Evolutionary conservation across 345 rosid species (phyloP).

Genomic region (Eucalyptus erythrocorys): DNA sequence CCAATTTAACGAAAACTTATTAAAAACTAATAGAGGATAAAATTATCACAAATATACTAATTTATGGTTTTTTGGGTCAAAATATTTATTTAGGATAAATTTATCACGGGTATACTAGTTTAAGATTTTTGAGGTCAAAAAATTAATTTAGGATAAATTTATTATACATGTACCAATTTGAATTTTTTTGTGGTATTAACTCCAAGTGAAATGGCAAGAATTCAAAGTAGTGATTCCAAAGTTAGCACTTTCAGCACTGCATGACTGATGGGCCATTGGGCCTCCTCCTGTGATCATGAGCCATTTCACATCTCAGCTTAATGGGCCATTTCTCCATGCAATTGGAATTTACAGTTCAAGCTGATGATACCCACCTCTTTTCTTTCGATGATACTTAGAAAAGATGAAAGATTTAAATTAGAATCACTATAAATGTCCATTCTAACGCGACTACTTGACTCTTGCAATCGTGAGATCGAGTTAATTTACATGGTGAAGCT

Average conservation of each 20-base stretch:
- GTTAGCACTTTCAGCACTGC: neutral
- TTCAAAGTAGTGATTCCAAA: neutral
- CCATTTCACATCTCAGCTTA: neutral
- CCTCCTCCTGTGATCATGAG: neutral
- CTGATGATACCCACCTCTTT: neutral
- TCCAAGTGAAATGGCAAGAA: neutral
- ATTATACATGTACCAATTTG: no score
- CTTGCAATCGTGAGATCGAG: neutral
- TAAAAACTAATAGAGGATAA: no score
- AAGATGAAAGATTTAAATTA: neutral
- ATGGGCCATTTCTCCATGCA: neutral
- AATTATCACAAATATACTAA: no score
- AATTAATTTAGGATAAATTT: no score
- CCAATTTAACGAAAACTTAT: no score
- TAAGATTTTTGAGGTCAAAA: no score
- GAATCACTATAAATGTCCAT: neutral
- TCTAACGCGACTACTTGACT: neutral
- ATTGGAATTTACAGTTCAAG: neutral
- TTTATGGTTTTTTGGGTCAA: no score
- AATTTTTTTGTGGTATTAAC: no score
- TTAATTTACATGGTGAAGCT: neutral
- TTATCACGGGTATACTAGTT: accelerated
- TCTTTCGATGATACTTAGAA: neutral
- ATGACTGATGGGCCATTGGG: neutral
- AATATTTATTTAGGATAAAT: no score